A percentile compares a stretch with the other conserved stretches of the same genome.
Conservation (phyloP, 2,329 filamentous ascomycete genomes). For the Venturia nashicola region DNA sequence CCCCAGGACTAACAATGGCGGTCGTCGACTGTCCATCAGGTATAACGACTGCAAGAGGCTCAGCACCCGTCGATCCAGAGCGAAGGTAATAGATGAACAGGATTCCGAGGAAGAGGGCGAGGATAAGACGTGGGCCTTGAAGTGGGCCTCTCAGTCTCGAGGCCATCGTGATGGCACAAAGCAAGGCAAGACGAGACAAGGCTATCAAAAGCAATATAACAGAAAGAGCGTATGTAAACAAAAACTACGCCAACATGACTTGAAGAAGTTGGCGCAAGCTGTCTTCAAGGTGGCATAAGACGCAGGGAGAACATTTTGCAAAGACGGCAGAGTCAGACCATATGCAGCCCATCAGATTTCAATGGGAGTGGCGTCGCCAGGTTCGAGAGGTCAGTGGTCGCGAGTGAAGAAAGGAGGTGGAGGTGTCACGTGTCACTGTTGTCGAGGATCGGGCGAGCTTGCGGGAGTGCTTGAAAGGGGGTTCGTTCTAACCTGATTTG, state of each 20-base stretch:
- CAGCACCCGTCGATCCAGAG: not conserved
- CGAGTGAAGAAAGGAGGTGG: not conserved
- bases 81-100: constrained; percentile 7
- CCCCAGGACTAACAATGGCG: constrained; percentile 1
- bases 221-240: not conserved
- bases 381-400: not conserved
- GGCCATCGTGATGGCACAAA: not conserved
- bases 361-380: not conserved
- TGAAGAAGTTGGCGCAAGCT: not conserved
- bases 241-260: not conserved
- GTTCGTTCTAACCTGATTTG: not conserved
- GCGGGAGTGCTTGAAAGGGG: not conserved
- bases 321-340: not conserved
- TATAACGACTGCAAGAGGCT: not conserved
- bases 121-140: constrained; percentile 7
- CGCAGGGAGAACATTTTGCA: not conserved
- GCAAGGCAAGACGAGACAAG: not conserved
- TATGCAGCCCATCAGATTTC: not conserved
- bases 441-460: not conserved
- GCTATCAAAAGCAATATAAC: not conserved
- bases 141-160: constrained; percentile 3
- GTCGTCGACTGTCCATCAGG: not conserved
- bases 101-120: constrained; percentile 4
- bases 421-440: too few relatives aligned
- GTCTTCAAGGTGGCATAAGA: not conserved